Base-by-base conservation (phyloP, 306 rosid genomes). In the Pterocarpus macrocarpus region DNA sequence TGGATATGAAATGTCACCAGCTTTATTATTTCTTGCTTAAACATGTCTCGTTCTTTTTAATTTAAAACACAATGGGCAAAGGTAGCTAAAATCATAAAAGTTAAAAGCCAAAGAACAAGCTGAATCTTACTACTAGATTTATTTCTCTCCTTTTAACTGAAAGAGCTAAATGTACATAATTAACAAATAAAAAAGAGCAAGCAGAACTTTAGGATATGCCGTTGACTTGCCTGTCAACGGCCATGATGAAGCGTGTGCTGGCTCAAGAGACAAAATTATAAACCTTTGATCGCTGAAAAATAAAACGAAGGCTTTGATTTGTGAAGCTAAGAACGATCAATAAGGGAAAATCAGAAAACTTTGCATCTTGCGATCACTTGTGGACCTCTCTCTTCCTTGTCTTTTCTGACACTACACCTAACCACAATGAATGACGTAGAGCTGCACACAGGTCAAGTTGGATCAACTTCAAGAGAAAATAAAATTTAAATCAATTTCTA, bases 181-280 rank as follows among this genome's bases (percentile, higher is more conserved):
- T 22, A 22, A 22, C 28, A 22, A 22, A 22, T 22, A 22, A 22
- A 22, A 22, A 22, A 22, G 28, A 22, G 28, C 28, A 22, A 63
- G 36, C 2, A 50, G 11, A 65, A 16, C 41, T 64, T 65, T 64
- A 65, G 71, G 73, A 22, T 22, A 12, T 49, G 38, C 14, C 10
- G 15, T 50, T 53, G 57, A 22, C 5, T 69, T 69, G 38, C 7
- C 68, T 43, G 53, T 79, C 16, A 79, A 45, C 70, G 17, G 63
- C 82, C 12, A 78, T 78, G 34, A 79, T 79, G 77, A 69, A 58
- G 77, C 70, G 50, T 69, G 82, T 78, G 82, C 69, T 41, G 69
- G 69, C n/a, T 45, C 1, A 57, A 69, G 82, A 39, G 61, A 78
- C 82, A 69, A 69, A 79, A 79, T 79, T 79, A 69, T 69, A 57